These are phyloP conservation scores for Artemisia annua DNA, from an alignment of 129 eudicot genomes.

Conservation along the genomic window DNA sequence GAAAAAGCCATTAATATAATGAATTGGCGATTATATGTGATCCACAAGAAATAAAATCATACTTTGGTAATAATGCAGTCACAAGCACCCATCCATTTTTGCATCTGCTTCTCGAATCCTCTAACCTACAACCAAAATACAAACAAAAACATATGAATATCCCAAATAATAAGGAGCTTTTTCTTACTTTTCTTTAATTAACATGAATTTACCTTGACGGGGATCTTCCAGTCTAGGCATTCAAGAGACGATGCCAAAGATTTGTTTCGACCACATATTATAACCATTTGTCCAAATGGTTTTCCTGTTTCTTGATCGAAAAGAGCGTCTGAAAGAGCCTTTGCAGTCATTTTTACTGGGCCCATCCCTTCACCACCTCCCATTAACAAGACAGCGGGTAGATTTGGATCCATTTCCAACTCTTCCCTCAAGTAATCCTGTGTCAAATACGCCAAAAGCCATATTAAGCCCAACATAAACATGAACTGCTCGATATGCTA, in stretches of 20 bases:
- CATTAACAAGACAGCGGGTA: slow-evolving; percentile 92
- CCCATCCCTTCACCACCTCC: slow-evolving; percentile 99
- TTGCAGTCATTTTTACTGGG: slow-evolving; percentile 86
- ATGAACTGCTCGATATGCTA: too few species aligned
- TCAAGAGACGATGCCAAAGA: slow-evolving; percentile 58
- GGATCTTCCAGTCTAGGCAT: slow-evolving; percentile 80
- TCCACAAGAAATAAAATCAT: slow-evolving; percentile 1
- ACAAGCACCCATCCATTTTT: slow-evolving; percentile 98
- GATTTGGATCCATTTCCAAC: slow-evolving; percentile 61
- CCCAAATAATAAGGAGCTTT: too few species aligned
- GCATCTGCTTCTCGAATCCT: slow-evolving; percentile 93
- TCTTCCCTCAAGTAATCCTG: slow-evolving; percentile 79
- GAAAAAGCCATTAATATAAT: background rate
- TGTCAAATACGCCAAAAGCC: background rate
- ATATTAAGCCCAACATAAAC: slow-evolving; percentile 12
- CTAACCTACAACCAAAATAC: slow-evolving; percentile 43
- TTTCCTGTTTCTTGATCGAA: slow-evolving; percentile 53
- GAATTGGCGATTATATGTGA: background rate
- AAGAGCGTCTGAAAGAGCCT: slow-evolving; percentile 76
- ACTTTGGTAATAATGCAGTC: slow-evolving; percentile 97
- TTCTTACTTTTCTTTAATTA: too few species aligned
- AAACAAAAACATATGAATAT: too few species aligned
- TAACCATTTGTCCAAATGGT: slow-evolving; percentile 75
- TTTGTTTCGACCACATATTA: slow-evolving; percentile 91
- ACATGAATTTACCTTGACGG: slow-evolving; percentile 59